phyloP scores from a whole-genome alignment of 1,284 basidiomycete species.

The Malassezia japonica region DNA sequence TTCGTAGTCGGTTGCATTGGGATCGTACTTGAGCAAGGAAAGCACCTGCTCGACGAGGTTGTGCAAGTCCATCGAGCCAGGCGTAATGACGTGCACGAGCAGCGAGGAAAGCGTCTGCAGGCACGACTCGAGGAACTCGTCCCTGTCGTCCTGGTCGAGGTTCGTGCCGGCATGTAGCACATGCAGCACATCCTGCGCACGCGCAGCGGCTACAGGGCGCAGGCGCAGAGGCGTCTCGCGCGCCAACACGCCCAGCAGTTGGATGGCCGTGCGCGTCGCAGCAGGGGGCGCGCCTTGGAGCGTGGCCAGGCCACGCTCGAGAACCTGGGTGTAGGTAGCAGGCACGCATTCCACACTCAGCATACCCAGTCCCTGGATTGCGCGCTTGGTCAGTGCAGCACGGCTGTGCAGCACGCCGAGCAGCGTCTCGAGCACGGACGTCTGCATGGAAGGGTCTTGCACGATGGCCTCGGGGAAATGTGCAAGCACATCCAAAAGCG shows the following conservation, averaged over 20 bases:
- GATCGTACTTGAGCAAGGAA: conserved; percentile 82
- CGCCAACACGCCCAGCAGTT: conserved; percentile 62
- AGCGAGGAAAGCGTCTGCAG: conserved; percentile 61
- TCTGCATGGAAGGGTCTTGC: background rate
- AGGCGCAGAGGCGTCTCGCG: conserved; percentile 33
- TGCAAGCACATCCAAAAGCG: conserved; percentile 2
- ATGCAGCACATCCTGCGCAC: conserved; percentile 50
- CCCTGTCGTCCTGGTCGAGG: conserved; percentile 65
- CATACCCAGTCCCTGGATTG: conserved; percentile 57
- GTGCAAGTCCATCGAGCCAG: conserved; percentile 58
- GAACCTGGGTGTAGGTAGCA: conserved; percentile 10
- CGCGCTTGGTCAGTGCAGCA: conserved; percentile 31
- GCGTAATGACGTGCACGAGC: conserved; percentile 48
- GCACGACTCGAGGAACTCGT: conserved; percentile 51
- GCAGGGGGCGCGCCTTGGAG: background rate
- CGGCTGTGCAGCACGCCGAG: conserved; percentile 13
- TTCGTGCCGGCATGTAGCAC: conserved; percentile 58
- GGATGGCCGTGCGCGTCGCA: conserved; percentile 59
- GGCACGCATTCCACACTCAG: conserved; percentile 51
- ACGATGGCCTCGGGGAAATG: background rate
- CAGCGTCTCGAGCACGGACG: conserved; percentile 1
- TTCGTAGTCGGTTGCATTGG: conserved; percentile 77
- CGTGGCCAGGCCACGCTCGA: conserved; percentile 2
- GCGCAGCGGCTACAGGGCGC: conserved; percentile 21
- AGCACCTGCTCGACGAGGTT: conserved; percentile 62